phyloP scores from a whole-genome alignment of 345 rosid genomes.

The Populus deltoides region DNA sequence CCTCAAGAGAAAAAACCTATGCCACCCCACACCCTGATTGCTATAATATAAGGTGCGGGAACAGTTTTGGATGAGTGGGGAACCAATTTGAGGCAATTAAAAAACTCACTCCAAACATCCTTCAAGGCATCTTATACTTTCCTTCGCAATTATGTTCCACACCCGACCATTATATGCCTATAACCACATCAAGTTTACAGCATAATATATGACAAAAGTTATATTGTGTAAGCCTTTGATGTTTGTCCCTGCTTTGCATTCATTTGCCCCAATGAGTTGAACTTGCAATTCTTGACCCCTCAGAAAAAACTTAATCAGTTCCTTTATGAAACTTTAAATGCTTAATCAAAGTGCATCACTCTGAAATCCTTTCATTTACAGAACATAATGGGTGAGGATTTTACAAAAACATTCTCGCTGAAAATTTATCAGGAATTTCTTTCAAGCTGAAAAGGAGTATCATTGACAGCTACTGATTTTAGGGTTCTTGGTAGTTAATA shows the following conservation, averaged over 20 bases:
- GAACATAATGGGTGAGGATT: neutral
- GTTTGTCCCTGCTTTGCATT: neutral
- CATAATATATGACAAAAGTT: neutral
- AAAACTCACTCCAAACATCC: too few species aligned
- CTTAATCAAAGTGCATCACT: neutral
- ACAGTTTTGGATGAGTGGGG: neutral
- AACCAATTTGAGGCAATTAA: neutral
- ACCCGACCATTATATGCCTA: too few species aligned
- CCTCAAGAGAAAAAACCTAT: neutral
- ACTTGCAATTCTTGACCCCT: neutral
- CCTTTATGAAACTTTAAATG: neutral
- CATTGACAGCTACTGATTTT: constrained; percentile 1
- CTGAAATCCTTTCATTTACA: neutral
- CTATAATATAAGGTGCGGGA: neutral
- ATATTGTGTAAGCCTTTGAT: neutral
- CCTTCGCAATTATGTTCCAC: neutral
- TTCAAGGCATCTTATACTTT: neutral
- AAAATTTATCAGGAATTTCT: neutral
- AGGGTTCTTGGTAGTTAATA: neutral
- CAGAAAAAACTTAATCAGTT: neutral
- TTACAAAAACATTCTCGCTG: neutral
- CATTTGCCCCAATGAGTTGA: neutral
- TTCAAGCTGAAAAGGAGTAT: neutral
- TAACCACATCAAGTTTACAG: neutral
- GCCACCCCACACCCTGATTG: neutral